Evolutionary conservation across 495 filamentous ascomycete genomes (phyloP).

Genomic region (Cryomyces minteri): DNA sequence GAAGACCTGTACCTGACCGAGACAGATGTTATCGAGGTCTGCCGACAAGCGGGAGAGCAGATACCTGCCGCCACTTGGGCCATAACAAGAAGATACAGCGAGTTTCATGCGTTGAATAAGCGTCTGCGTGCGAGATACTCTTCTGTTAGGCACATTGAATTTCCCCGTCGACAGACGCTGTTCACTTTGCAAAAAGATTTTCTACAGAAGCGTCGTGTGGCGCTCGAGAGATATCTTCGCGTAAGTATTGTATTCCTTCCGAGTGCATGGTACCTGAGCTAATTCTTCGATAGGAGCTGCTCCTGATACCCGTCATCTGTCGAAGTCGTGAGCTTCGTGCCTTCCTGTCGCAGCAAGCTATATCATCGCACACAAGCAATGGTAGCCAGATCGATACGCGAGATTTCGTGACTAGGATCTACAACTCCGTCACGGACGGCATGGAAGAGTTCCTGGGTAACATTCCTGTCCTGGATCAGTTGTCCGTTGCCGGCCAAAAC

Average conservation of each 20-base stretch:
- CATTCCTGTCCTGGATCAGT: slow-evolving; percentile 86
- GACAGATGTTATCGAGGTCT: slow-evolving; percentile 70
- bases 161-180: slow-evolving; percentile 78
- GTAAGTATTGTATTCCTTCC: slow-evolving; percentile 8
- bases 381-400: slow-evolving; percentile 43
- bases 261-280: neutral
- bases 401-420: slow-evolving; percentile 85
- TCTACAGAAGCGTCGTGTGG: slow-evolving; percentile 65
- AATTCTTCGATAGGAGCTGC: slow-evolving; percentile 30
- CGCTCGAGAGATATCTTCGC: slow-evolving; percentile 71
- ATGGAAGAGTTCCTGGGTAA: slow-evolving; percentile 97
- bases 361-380: slow-evolving; percentile 25
- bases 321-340: slow-evolving; percentile 81
- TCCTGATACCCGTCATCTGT: slow-evolving; percentile 82
- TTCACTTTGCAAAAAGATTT: slow-evolving; percentile 96
- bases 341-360: slow-evolving; percentile 81
- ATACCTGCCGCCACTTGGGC: slow-evolving; percentile 28
- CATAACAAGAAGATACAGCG: slow-evolving; percentile 50
- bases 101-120: slow-evolving; percentile 91
- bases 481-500: slow-evolving; percentile 83
- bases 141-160: slow-evolving; percentile 74
- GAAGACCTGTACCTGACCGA: neutral
- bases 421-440: slow-evolving; percentile 89
- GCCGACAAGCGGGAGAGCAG: slow-evolving; percentile 59
- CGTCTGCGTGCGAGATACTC: slow-evolving; percentile 69